Evolutionary conservation across 306 rosid genomes (phyloP), one percentile per base, ranked within the genome.

Genomic region (Begonia loranthoides): DNA sequence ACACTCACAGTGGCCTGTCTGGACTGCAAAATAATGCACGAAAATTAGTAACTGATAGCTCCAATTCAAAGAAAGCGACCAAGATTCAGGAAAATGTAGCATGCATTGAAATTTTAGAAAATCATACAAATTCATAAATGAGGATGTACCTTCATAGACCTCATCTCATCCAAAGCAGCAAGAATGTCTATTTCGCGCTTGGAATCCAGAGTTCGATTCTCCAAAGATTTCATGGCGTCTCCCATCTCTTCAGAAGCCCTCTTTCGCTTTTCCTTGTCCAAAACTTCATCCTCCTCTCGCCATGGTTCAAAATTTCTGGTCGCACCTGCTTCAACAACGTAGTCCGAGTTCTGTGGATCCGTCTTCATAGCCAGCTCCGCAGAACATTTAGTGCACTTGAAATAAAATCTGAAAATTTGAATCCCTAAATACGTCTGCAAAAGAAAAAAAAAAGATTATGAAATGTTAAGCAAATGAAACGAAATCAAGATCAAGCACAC

Each of bases 141-240:
- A 55, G 8, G 24, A 9, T 46, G 47, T 24, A 63, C 96, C 96
- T 82, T 89, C 97, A 84, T 84, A 46, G 97, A 89, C 73, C 79
- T 89, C 97, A 89, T 89, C 70, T 89, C 97, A 74, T 89, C 97
- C 72, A 89, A 63, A 39, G 97, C 89, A 53, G 97, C 93, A 60
- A 89, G 72, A 60, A 82, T 82, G 53, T 78, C 80, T 80, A 74
- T 74, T 63, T 74, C 80, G 4, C 77, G 73, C 62, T 88, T 88
- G 9, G 97, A 88, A 68, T 88, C 97, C 67, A 77, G 60, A 12
- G 95, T 88, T 76, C 95, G 64, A 55, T 88, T 84, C 62, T 88
- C 95, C 58, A 84, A 56, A 12, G 95, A 77, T 55, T 73, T 84
- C 95, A 88, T 88, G 0, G 96, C 80, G 62, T 88, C 96, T 13